phyloP scores from a whole-genome alignment of 768 basidiomycete species.

The Roridomyces roridus region DNA sequence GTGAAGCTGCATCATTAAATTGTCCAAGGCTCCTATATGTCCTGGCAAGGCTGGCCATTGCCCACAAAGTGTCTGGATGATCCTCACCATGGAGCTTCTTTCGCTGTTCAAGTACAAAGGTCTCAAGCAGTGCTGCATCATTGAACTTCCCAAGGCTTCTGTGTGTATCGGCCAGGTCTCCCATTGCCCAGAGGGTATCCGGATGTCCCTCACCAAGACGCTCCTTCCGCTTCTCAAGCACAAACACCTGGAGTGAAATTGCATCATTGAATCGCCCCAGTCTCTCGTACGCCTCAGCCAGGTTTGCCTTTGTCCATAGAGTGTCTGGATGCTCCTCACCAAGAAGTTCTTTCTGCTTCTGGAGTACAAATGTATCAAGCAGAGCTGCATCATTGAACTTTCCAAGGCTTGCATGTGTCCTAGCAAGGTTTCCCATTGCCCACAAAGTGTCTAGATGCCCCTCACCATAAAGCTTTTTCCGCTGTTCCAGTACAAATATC shows the following conservation, averaged over 20 bases:
- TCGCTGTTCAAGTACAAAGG: not conserved
- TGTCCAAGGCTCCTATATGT: not conserved
- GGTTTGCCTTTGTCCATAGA: not conserved
- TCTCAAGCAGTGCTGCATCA: not conserved
- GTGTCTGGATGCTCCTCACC: constrained; percentile 8
- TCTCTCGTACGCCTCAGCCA: not conserved
- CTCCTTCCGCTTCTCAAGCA: not conserved
- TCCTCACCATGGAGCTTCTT: not conserved
- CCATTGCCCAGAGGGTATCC: not conserved
- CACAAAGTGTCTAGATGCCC: too few relatives aligned
- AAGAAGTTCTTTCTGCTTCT: not conserved
- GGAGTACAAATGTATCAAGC: too few relatives aligned
- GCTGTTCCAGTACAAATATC: too few relatives aligned
- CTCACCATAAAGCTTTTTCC: not conserved
- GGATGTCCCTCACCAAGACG: constrained; percentile 1
- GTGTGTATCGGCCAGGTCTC: not conserved
- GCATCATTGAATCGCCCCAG: not conserved
- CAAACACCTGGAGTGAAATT: not conserved
- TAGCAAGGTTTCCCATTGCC: too few relatives aligned
- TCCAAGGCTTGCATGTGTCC: too few relatives aligned
- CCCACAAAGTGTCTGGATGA: constrained; percentile 5
- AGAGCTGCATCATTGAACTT: too few relatives aligned
- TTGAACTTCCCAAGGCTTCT: not conserved
- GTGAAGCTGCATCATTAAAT: not conserved
- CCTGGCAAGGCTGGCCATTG: not conserved